A percentile compares a stretch with the other conserved stretches of the same genome.
Conservation (phyloP, 768 basidiomycete species). For the Dacryopinax primogenitus region DNA sequence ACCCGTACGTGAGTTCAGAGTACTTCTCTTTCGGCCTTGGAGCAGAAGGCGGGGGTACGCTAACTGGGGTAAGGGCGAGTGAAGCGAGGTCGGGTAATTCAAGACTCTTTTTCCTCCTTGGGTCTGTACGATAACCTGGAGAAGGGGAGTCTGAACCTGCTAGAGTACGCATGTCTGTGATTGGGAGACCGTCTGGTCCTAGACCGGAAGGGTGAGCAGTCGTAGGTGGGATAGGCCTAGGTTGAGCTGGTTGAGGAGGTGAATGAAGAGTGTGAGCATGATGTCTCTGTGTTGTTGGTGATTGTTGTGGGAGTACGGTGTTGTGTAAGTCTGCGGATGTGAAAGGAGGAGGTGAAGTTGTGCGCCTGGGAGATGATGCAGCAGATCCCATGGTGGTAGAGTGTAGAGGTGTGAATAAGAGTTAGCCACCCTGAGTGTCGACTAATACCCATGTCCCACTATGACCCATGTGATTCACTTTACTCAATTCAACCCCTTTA, state of each 20-base stretch:
- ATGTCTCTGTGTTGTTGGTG: background rate
- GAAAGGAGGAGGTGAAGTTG: background rate
- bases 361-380: background rate
- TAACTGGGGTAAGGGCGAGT: conserved; percentile 36
- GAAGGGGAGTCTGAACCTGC: background rate
- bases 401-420: no score
- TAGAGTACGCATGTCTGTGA: background rate
- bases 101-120: conserved; percentile 57
- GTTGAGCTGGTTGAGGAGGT: conserved; percentile 22
- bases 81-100: conserved; percentile 61
- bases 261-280: background rate
- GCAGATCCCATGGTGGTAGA: background rate
- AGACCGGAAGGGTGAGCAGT: conserved; percentile 24
- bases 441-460: no score
- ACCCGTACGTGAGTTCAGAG: conserved; percentile 1
- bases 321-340: background rate
- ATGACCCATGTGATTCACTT: no score
- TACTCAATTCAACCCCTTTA: no score
- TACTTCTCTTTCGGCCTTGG: background rate
- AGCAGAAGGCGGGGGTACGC: conserved; percentile 23
- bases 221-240: conserved; percentile 30
- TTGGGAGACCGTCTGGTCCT: background rate
- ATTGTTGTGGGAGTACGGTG: background rate
- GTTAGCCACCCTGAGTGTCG: no score
- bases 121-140: conserved; percentile 31